phyloP scores from a whole-genome alignment of 768 basidiomycete genomes.

The Leccinum olivaceopallidum region DNA sequence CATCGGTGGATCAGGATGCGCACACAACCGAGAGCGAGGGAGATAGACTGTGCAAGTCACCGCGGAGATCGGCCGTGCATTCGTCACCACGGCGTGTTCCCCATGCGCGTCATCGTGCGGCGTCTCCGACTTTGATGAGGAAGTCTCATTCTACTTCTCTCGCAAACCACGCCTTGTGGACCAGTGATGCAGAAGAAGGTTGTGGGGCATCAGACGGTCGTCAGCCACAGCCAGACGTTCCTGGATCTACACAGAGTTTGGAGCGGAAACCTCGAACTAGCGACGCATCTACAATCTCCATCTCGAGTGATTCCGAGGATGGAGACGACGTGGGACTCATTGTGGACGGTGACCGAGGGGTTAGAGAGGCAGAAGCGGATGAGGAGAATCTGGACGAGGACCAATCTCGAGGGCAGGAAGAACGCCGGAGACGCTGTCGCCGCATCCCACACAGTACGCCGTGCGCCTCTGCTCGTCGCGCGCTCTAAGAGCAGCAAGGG shows the following conservation, averaged over 20 bases:
- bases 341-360: too few species aligned
- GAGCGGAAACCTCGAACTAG: too few species aligned
- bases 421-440: not conserved
- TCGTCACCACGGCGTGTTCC: slow-evolving; percentile 25
- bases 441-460: not conserved
- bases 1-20: slow-evolving; percentile 8
- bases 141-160: not conserved
- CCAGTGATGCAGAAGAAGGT: not conserved
- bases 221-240: not conserved
- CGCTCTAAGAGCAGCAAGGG: slow-evolving; percentile 16
- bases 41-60: slow-evolving; percentile 20
- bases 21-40: slow-evolving; percentile 7
- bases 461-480: slow-evolving; percentile 25
- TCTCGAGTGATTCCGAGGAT: too few species aligned
- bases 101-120: not conserved
- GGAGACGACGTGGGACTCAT: too few species aligned
- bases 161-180: not conserved
- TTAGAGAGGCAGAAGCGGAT: too few species aligned
- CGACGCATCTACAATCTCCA: too few species aligned
- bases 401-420: not conserved
- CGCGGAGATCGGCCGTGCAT: slow-evolving; percentile 26
- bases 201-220: not conserved
- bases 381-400: too few species aligned
- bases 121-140: slow-evolving; percentile 16
- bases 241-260: too few species aligned